phyloP scores from a whole-genome alignment of 768 basidiomycete species.

The Naganishia antarctica region DNA sequence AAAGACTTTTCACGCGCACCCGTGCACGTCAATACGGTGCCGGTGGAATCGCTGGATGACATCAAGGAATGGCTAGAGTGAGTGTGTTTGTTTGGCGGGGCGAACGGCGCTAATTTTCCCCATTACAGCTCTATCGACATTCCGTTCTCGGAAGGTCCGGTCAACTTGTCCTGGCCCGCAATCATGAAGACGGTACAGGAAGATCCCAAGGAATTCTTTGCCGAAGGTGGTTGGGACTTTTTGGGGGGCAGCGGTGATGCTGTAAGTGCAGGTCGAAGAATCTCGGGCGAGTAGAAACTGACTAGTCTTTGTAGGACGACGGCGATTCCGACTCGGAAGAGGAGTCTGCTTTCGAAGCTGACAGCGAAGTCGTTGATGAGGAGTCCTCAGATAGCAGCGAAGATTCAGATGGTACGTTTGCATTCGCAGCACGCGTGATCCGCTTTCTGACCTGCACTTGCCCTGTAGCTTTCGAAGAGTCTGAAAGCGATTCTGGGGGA shows the following conservation, averaged over 20 bases:
- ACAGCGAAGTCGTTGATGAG: slow-evolving; percentile 52
- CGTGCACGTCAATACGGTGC: slow-evolving; percentile 94
- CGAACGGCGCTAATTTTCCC: slow-evolving; percentile 9
- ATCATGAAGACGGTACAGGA: slow-evolving; percentile 99
- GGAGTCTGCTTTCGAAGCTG: slow-evolving; percentile 40
- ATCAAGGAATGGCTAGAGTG: slow-evolving; percentile 99
- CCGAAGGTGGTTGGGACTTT: slow-evolving; percentile 92
- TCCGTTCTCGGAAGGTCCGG: slow-evolving; percentile 86
- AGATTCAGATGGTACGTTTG: slow-evolving; percentile 30
- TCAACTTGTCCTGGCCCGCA: slow-evolving; percentile 95
- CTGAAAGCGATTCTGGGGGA: slow-evolving; percentile 34
- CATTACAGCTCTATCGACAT: slow-evolving; percentile 83
- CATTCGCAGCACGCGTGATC: not conserved
- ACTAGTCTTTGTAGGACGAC: slow-evolving; percentile 5
- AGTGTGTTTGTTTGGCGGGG: slow-evolving; percentile 45
- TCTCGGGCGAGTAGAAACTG: not conserved
- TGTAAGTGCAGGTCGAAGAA: slow-evolving; percentile 56
- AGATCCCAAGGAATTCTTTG: slow-evolving; percentile 90
- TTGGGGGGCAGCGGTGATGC: slow-evolving; percentile 66
- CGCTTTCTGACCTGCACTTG: not conserved
- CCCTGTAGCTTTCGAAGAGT: slow-evolving; percentile 35
- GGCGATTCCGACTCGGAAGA: slow-evolving; percentile 35
- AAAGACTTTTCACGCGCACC: slow-evolving; percentile 82
- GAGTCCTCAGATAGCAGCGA: slow-evolving; percentile 51
- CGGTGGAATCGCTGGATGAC: slow-evolving; percentile 81